Evolutionary conservation across 257 asterid genomes (phyloP).

Genomic region (Apocynum venetum): DNA sequence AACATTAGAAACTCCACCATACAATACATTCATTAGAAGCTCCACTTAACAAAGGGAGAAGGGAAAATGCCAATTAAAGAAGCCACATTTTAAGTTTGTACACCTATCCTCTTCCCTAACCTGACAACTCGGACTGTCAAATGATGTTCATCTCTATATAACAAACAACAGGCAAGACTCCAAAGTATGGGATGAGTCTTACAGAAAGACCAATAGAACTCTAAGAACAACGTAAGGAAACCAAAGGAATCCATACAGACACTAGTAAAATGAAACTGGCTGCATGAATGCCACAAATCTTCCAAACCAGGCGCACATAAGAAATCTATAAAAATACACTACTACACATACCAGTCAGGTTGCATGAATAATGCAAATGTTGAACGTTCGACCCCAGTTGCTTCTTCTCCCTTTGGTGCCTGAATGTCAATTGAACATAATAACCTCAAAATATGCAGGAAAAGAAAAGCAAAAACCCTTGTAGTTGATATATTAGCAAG

Average conservation of each 20-base stretch:
- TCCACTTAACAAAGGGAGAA: not conserved
- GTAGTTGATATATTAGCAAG: not conserved
- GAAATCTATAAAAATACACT: conserved; percentile 6
- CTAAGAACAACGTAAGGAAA: not conserved
- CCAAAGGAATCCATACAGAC: not conserved
- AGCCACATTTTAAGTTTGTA: not conserved
- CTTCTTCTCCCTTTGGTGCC: conserved; percentile 75
- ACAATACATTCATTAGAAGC: not conserved
- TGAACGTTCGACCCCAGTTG: conserved; percentile 75
- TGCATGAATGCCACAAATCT: conserved; percentile 3
- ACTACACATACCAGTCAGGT: conserved; percentile 72
- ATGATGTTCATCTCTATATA: not conserved
- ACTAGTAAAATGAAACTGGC: not conserved
- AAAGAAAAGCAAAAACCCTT: not conserved
- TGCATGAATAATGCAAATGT: conserved; percentile 94
- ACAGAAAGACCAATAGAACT: no score
- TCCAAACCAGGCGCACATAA: not conserved
- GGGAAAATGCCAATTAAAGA: not conserved
- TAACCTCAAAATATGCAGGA: not conserved
- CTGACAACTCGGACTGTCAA: not conserved
- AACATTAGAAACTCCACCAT: conserved; percentile 4
- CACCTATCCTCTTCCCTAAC: not conserved
- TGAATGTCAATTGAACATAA: conserved; percentile 15
- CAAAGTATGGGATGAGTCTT: not conserved
- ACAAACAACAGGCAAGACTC: not conserved